These are phyloP conservation scores for Kurtzmaniella quercitrusa DNA, from an alignment of 1,139 yeast genomes.

Conservation along the genomic window DNA sequence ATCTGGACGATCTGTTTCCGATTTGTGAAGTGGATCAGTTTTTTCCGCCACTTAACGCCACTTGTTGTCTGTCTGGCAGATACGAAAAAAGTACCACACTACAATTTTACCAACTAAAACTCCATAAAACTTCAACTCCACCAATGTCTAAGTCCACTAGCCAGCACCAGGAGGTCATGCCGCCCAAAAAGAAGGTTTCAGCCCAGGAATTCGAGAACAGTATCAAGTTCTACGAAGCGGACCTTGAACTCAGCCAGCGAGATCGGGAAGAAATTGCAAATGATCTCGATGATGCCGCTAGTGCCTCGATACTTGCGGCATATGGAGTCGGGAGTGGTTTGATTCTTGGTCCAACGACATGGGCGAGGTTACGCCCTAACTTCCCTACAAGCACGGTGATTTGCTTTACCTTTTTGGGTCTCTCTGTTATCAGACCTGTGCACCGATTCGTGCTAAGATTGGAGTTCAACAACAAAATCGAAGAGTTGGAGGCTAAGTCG, in stretches of 20 bases:
- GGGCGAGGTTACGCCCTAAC: constrained; percentile 8
- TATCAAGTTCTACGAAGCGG: constrained; percentile 41
- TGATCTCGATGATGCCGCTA: constrained; percentile 26
- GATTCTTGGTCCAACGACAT: constrained; percentile 25
- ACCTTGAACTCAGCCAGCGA: constrained; percentile 24
- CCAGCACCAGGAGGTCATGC: constrained; percentile 16
- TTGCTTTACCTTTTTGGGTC: constrained; percentile 28
- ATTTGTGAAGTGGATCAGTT: no score
- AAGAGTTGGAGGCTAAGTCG: constrained; percentile 11
- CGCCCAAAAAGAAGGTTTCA: constrained; percentile 24
- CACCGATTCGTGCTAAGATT: constrained; percentile 23
- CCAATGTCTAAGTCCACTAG: background rate
- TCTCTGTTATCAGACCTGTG: constrained; percentile 21
- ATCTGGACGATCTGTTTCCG: no score
- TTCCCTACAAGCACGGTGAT: constrained; percentile 26
- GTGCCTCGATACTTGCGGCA: constrained; percentile 25
- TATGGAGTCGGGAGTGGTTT: constrained; percentile 20
- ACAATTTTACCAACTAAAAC: no score
- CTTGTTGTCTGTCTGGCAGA: no score
- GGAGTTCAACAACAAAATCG: constrained; percentile 18
- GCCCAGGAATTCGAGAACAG: constrained; percentile 36
- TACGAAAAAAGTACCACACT: no score
- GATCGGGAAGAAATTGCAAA: constrained; percentile 30
- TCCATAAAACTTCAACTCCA: no score
- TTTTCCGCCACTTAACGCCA: background rate